Conservation (phyloP, 352 stramenopile species). For the Salisapilia sapeloensis region DNA sequence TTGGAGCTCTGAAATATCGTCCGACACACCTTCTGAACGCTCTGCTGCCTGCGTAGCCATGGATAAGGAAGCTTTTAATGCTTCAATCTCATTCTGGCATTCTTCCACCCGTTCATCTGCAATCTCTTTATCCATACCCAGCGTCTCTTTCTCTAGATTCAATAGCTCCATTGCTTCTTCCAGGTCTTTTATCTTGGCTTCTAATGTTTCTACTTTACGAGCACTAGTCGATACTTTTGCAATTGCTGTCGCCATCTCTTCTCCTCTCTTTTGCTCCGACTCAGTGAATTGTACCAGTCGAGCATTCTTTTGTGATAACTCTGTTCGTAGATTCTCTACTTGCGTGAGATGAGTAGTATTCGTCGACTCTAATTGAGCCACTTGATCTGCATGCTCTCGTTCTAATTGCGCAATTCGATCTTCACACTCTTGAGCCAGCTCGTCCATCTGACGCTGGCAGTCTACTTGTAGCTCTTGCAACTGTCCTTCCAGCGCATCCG, state of each 20-base stretch:
- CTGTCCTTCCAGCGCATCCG: background rate
- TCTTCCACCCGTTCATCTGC: slow-evolving; percentile 71
- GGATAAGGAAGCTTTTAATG: slow-evolving; percentile 43
- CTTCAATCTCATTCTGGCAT: slow-evolving; percentile 48
- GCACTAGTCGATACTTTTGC: slow-evolving; percentile 47
- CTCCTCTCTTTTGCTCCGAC: slow-evolving; percentile 54
- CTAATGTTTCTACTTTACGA: slow-evolving; percentile 47
- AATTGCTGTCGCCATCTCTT: slow-evolving; percentile 53
- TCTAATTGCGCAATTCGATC: slow-evolving; percentile 40
- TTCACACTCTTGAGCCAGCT: slow-evolving; percentile 38
- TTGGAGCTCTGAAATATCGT: slow-evolving; percentile 16
- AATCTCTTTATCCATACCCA: slow-evolving; percentile 82
- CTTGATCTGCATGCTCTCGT: slow-evolving; percentile 26
- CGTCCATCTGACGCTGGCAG: slow-evolving; percentile 30
- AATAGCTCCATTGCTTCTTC: slow-evolving; percentile 76
- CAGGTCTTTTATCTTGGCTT: slow-evolving; percentile 48
- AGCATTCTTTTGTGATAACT: slow-evolving; percentile 49
- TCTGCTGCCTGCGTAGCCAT: slow-evolving; percentile 24
- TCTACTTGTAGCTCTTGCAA: too few species aligned
- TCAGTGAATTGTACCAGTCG: slow-evolving; percentile 47
- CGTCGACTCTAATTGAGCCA: slow-evolving; percentile 33
- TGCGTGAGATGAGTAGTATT: slow-evolving; percentile 39
- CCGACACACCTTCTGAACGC: slow-evolving; percentile 9
- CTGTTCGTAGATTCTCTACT: slow-evolving; percentile 39
- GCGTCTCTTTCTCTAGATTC: slow-evolving; percentile 73